Percentiles rank a stretch among this genome's conserved stretches.
Conservation (phyloP, 305 asterid genomes). For the Rubia occidens region DNA sequence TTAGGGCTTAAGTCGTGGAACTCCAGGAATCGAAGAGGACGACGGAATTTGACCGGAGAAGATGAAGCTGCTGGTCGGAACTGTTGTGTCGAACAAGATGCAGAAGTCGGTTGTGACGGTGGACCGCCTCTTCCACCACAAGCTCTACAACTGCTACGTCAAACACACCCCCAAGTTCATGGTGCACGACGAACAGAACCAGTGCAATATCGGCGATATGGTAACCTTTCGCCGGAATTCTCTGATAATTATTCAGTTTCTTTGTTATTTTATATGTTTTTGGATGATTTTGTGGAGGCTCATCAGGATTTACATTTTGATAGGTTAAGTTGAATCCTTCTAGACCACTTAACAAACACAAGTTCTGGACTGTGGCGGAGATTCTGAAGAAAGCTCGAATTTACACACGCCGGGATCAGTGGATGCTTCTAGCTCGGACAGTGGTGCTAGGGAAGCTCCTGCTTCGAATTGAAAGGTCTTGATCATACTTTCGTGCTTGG, state of each 20-base stretch:
- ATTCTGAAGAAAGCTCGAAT: constrained; percentile 69
- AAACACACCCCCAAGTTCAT: constrained; percentile 84
- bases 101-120: constrained; percentile 92
- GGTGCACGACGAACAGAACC: constrained; percentile 62
- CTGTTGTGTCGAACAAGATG: constrained; percentile 61
- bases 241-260: not conserved
- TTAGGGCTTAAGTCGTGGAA: not conserved
- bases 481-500: not conserved
- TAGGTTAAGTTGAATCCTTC: constrained; percentile 82
- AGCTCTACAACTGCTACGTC: constrained; percentile 69
- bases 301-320: constrained; percentile 2
- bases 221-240: constrained; percentile 22
- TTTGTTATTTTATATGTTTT: not conserved
- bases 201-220: constrained; percentile 64
- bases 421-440: constrained; percentile 15
- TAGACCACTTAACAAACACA: constrained; percentile 77
- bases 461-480: constrained; percentile 15
- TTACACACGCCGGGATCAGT: constrained; percentile 35
- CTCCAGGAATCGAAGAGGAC: not conserved
- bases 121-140: constrained; percentile 74
- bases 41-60: not conserved
- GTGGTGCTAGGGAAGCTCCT: not conserved
- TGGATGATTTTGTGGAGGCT: not conserved
- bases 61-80: constrained; percentile 53
- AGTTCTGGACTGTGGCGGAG: constrained; percentile 74